phyloP scores from a whole-genome alignment of 371 early-diverging fungal species.

The Mucor mucedo region DNA sequence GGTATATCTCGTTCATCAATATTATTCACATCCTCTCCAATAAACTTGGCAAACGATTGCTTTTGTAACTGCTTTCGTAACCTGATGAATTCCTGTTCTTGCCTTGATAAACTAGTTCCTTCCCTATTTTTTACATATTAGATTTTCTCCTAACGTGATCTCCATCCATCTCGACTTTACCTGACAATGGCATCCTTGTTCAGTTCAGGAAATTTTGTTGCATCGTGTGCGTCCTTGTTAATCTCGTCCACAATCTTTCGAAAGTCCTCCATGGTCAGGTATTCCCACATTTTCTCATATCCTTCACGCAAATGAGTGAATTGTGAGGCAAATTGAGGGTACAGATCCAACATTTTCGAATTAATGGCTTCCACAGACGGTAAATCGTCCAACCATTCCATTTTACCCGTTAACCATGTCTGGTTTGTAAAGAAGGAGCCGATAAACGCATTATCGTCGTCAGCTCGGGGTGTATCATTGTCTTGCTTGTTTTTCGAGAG shows the following conservation, averaged over 20 bases:
- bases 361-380: slow-evolving; percentile 32
- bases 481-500: neutral
- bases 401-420: slow-evolving; percentile 17
- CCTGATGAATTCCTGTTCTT: slow-evolving; percentile 54
- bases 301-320: slow-evolving; percentile 31
- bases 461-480: too few relatives aligned
- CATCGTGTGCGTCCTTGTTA: slow-evolving; percentile 24
- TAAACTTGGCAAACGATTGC: slow-evolving; percentile 68
- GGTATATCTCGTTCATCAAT: slow-evolving; percentile 70
- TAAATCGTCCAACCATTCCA: slow-evolving; percentile 22
- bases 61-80: slow-evolving; percentile 54
- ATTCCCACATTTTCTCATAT: slow-evolving; percentile 41
- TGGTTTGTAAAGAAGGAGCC: slow-evolving; percentile 22
- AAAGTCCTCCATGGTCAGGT: slow-evolving; percentile 46
- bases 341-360: slow-evolving; percentile 27
- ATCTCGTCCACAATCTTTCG: slow-evolving; percentile 36
- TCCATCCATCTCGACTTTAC: slow-evolving; percentile 18
- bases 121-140: slow-evolving; percentile 19
- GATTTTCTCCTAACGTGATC: slow-evolving; percentile 7
- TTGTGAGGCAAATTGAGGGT: slow-evolving; percentile 34
- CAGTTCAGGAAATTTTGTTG: slow-evolving; percentile 35
- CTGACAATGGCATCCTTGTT: slow-evolving; percentile 37
- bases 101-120: slow-evolving; percentile 43
- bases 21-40: slow-evolving; percentile 57
- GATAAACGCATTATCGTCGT: slow-evolving; percentile 14